Conservation (phyloP, 2,329 filamentous ascomycete genomes). For the Huntiella bhutanensis region DNA sequence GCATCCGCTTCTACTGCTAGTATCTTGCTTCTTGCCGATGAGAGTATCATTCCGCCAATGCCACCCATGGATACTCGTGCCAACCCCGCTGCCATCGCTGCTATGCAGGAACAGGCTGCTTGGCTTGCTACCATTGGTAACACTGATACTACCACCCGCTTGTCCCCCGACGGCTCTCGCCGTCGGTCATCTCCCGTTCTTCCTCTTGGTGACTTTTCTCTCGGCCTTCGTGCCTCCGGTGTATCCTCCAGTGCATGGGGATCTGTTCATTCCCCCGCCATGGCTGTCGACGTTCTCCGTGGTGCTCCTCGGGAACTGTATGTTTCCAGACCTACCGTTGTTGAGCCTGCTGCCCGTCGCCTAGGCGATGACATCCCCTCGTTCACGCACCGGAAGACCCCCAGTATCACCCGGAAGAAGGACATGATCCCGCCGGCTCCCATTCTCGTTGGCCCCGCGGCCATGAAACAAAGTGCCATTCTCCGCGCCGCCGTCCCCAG, state of each 20-base stretch:
- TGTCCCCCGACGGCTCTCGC: constrained; percentile 17
- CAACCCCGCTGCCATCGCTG: constrained; percentile 15
- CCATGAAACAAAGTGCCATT: constrained; percentile 23
- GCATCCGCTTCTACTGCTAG: constrained; percentile 20
- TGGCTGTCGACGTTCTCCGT: constrained; percentile 25
- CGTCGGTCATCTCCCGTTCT: constrained; percentile 33
- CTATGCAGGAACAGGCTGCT: constrained; percentile 13
- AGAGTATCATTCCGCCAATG: constrained; percentile 17
- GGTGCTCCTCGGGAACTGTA: constrained; percentile 5
- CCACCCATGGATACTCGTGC: constrained; percentile 14
- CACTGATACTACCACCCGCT: constrained; percentile 5
- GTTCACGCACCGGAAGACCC: constrained; percentile 35
- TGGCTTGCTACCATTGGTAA: constrained; percentile 5
- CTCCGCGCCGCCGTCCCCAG: constrained; percentile 30
- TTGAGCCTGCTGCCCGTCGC: constrained; percentile 31
- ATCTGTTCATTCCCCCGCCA: constrained; percentile 30
- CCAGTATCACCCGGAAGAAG: constrained; percentile 28
- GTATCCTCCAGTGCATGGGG: constrained; percentile 25
- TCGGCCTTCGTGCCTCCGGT: constrained; percentile 19
- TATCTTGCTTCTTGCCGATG: constrained; percentile 18
- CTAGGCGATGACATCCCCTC: constrained; percentile 35
- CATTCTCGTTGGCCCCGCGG: constrained; percentile 27
- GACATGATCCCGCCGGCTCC: constrained; percentile 32
- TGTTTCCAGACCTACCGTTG: constrained; percentile 15
- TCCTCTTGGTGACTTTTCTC: constrained; percentile 17